Percentiles rank a stretch among this genome's conserved stretches.
phyloP scores from a whole-genome alignment of 768 basidiomycete genomes.

The Hemileccinum rubropunctum region DNA sequence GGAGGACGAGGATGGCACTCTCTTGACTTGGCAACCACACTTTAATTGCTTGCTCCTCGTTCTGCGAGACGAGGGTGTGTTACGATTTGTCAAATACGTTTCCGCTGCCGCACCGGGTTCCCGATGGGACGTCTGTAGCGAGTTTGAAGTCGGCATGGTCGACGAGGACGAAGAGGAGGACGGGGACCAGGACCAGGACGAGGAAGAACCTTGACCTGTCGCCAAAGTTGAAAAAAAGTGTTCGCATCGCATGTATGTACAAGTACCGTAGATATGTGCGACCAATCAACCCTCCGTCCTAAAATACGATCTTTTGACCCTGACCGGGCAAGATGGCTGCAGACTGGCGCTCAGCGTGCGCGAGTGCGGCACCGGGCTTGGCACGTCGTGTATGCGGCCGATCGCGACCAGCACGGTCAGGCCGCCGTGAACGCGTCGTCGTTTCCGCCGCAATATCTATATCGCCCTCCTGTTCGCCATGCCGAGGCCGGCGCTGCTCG shows the following conservation, averaged over 20 bases:
- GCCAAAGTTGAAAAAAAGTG: background rate
- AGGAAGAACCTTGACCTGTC: conserved; percentile 13
- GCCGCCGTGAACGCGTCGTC: conserved; percentile 3
- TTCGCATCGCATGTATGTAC: background rate
- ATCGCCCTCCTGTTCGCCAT: conserved; percentile 4
- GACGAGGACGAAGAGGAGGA: conserved; percentile 48
- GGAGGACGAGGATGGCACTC: conserved; percentile 65
- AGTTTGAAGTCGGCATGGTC: conserved; percentile 87
- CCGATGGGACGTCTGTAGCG: conserved; percentile 90
- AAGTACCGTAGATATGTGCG: background rate
- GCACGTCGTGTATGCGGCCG: conserved; percentile 40
- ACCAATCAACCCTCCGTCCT: conserved; percentile 12
- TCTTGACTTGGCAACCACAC: conserved; percentile 83
- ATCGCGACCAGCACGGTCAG: conserved; percentile 11
- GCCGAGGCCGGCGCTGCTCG: conserved; percentile 5
- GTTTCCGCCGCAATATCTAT: conserved; percentile 1
- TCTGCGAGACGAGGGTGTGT: conserved; percentile 86
- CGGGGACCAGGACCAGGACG: conserved; percentile 68
- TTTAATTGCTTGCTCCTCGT: conserved; percentile 90
- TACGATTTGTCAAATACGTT: conserved; percentile 95
- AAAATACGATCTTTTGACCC: conserved; percentile 75
- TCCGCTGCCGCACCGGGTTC: conserved; percentile 86
- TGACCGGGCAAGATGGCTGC: conserved; percentile 64
- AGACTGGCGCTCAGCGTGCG: conserved; percentile 71
- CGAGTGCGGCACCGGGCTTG: conserved; percentile 78